Conservation (phyloP, 805 yeast species). For the Dipodascopsis uninucleata region DNA sequence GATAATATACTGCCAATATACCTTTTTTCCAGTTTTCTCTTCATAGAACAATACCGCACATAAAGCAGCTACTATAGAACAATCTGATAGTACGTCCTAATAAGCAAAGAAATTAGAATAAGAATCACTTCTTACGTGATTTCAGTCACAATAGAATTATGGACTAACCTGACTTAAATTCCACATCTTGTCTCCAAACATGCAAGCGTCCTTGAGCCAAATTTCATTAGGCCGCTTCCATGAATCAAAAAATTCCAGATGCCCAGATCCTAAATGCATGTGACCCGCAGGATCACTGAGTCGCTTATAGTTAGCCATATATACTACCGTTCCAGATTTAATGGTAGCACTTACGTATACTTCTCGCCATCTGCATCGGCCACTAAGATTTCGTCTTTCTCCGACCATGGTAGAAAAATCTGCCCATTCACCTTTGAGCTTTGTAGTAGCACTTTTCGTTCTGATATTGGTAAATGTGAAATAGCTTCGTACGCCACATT, state of each 20-base stretch:
- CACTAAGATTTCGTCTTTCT: conserved; percentile 2
- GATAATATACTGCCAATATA: not conserved
- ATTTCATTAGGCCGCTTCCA: conserved; percentile 29
- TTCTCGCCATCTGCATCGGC: not conserved
- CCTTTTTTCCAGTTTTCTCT: conserved; percentile 19
- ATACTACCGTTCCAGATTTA: conserved; percentile 1
- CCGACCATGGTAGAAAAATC: conserved; percentile 25
- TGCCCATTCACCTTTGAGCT: conserved; percentile 19
- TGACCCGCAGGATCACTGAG: conserved; percentile 28
- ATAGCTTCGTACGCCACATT: too few relatives aligned
- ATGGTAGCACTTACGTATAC: conserved; percentile 4
- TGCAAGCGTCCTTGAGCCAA: conserved; percentile 9
- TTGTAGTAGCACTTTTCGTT: conserved; percentile 10
- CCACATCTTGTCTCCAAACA: conserved; percentile 9
- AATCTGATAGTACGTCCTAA: conserved; percentile 47
- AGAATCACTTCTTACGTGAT: too few relatives aligned
- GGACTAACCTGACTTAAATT: conserved; percentile 17
- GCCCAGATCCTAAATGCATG: conserved; percentile 21
- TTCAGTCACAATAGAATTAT: too few relatives aligned
- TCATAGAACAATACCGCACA: conserved; percentile 45
- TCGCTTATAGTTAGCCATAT: conserved; percentile 2
- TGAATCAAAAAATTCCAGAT: conserved; percentile 11
- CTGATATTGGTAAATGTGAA: conserved; percentile 10
- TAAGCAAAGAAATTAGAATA: too few relatives aligned
- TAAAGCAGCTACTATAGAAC: conserved; percentile 72